Evolutionary conservation across 768 basidiomycete genomes (phyloP).

Genomic region (Auricularia heimuer): DNA sequence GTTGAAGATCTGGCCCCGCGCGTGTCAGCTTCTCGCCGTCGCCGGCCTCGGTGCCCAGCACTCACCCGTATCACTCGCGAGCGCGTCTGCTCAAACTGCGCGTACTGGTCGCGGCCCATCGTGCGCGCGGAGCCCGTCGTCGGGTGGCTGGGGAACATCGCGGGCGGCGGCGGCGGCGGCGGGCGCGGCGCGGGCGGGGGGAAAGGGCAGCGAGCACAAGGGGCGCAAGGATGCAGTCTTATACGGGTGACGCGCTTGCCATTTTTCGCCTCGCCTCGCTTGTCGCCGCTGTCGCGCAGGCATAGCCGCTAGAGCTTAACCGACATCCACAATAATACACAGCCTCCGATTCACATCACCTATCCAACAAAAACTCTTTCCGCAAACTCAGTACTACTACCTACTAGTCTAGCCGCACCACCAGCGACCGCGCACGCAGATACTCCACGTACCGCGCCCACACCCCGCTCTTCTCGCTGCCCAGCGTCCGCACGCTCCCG

Average conservation of each 20-base stretch:
- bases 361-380: background rate
- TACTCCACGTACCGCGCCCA: conserved; percentile 57
- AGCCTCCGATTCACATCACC: background rate
- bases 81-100: conserved; percentile 35
- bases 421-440: conserved; percentile 18
- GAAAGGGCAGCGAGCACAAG: background rate
- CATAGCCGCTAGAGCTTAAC: conserved; percentile 1
- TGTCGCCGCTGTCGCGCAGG: background rate
- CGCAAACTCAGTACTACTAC: background rate
- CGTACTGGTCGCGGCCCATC: conserved; percentile 7
- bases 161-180: background rate
- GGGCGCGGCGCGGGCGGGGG: background rate
- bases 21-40: background rate
- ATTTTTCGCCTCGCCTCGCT: background rate
- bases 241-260: conserved; percentile 5
- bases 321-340: background rate
- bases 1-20: conserved; percentile 9
- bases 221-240: background rate
- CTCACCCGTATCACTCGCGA: conserved; percentile 48
- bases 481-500: conserved; percentile 59
- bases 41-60: conserved; percentile 3
- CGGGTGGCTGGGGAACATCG: conserved; percentile 6
- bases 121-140: conserved; percentile 5
- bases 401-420: background rate
- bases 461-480: conserved; percentile 36